Evolutionary conservation across 1,139 yeast genomes (phyloP), one percentile per base, ranked within the genome.

Genomic region (Kurtzmaniella quercitrusa): DNA sequence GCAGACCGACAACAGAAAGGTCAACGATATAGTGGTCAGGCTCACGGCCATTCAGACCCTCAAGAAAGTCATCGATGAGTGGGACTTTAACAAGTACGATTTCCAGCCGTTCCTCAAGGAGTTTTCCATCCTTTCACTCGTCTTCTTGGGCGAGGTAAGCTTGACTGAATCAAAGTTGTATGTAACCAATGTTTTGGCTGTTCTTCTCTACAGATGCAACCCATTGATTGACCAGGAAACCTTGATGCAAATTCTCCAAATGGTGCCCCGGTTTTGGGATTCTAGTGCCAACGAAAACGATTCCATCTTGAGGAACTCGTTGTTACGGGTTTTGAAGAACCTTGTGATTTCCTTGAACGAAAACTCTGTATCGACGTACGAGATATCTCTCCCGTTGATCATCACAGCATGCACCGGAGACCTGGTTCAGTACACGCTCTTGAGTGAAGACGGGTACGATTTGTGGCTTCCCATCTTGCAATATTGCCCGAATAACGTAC

Each of bases 401-500:
- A 67, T 69, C 15, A 77, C 84, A 37, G 83, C 95, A 51, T 82
- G 89, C 50, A 46, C 62, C 3, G 82, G 82, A 8, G 55, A 65
- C 4, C 77, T 90, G 1, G 81, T 80, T 29, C 70, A 73, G 44
- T 82, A 82, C 51, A 69, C 82, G 2, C 69, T 87, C 42, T 62
- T 93, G 10, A 73, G 85, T 24, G 98, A 93, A 56, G 98, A 93
- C 62, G 97, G 95, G 0, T 81, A 81, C 55, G 95, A 88, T 43
- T 67, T 93, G 42, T 91, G 98, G 97, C 68, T 78, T 34, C 74
- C 85, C 0, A 58, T 89, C 3, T 62, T 91, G 42, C 86, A 82
- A 48, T 82, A 83, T 43, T 60, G 65, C 41, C 81, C 81, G 1
- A 43, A 56, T 21, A 52, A 53, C 16, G 50, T 53, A 1, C 57